A percentile compares a stretch with the other conserved stretches of the same genome.
Evolutionary conservation across 2,329 filamentous ascomycete genomes (phyloP).

Genomic region (Nigrograna mackinnonii): DNA sequence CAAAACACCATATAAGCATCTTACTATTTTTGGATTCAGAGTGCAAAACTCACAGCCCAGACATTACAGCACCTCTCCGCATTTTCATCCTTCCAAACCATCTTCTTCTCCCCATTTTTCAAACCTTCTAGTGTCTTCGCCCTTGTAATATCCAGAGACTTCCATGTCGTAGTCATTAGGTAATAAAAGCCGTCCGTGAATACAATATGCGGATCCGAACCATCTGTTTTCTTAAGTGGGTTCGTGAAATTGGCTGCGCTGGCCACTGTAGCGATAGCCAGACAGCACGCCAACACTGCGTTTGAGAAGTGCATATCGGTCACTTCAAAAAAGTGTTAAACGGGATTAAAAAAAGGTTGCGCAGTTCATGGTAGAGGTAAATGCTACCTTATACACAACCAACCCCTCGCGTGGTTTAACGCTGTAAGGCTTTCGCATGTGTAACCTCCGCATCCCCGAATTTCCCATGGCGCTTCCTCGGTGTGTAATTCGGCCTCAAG

Average conservation of each 20-base stretch:
- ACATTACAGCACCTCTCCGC: conserved; percentile 57
- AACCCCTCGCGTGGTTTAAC: too few species aligned
- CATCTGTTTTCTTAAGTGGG: conserved; percentile 54
- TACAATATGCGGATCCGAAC: conserved; percentile 58
- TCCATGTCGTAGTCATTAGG: conserved; percentile 61
- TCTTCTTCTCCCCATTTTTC: conserved; percentile 56
- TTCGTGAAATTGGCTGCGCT: conserved; percentile 53
- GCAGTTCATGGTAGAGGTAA: too few species aligned
- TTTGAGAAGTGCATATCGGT: too few species aligned
- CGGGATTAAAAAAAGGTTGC: too few species aligned
- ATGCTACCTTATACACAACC: too few species aligned
- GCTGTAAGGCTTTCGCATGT: too few species aligned
- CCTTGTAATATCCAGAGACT: conserved; percentile 57
- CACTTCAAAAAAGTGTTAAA: too few species aligned
- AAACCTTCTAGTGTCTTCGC: conserved; percentile 59
- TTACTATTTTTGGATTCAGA: background rate
- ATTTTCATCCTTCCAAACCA: conserved; percentile 54
- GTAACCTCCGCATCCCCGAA: too few species aligned
- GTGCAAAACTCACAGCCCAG: conserved; percentile 47
- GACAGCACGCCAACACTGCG: too few species aligned
- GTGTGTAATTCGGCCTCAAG: too few species aligned
- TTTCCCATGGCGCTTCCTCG: too few species aligned
- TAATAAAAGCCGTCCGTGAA: conserved; percentile 61
- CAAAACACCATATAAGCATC: background rate
- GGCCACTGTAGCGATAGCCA: too few species aligned